Evolutionary conservation across 176 grass and related monocot genomes (phyloP).

Genomic region (Carex parvula): DNA sequence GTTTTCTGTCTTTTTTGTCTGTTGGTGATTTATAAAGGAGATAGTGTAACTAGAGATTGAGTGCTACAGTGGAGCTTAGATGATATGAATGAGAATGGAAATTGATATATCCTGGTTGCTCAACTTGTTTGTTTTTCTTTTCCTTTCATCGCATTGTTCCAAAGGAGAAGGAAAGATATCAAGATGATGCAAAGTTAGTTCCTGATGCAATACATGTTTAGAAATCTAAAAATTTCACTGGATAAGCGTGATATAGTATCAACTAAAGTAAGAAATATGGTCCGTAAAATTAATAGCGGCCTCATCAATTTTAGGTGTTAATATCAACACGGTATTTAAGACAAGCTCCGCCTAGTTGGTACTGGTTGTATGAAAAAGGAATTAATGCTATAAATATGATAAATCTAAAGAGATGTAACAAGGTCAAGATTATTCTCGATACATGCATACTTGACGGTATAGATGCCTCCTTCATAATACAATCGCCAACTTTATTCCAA

Average conservation of each 20-base stretch:
- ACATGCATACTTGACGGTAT: no score
- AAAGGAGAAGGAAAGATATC: neutral
- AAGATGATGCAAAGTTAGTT: neutral
- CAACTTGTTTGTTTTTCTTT: neutral
- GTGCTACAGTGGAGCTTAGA: conserved; percentile 1
- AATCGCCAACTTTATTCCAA: no score
- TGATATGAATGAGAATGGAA: neutral
- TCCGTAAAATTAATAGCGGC: no score
- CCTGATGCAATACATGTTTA: neutral
- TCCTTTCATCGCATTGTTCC: neutral
- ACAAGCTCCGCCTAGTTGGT: no score
- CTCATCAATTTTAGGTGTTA: no score
- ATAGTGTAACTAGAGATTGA: conserved; percentile 12
- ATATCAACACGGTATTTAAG: no score
- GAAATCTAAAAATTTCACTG: neutral
- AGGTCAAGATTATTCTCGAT: no score
- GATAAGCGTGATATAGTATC: neutral
- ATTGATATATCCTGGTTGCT: neutral
- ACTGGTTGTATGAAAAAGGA: no score
- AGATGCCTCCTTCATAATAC: no score
- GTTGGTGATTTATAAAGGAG: neutral
- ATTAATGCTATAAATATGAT: no score
- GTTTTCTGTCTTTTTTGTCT: neutral
- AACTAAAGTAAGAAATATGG: neutral
- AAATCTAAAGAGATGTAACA: no score